A percentile compares a stretch with the other conserved stretches of the same genome.
Evolutionary conservation across 306 rosid genomes (phyloP).

Genomic region (Argentina anserina): DNA sequence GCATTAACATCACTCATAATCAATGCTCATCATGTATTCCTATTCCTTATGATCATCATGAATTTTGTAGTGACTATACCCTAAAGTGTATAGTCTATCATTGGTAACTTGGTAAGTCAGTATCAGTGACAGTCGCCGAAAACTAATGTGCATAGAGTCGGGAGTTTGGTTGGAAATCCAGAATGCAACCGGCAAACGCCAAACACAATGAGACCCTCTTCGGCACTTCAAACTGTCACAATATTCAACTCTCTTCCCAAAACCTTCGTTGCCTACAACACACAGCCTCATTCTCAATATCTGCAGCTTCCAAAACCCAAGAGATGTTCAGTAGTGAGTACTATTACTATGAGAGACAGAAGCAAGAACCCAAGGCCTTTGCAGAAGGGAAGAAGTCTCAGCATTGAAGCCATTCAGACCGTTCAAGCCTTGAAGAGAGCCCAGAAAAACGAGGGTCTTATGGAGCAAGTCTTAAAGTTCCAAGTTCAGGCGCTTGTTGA

Average conservation of each 20-base stretch:
- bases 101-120: too few relatives aligned
- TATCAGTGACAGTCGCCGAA: too few relatives aligned
- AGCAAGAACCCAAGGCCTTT: constrained; percentile 46
- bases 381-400: constrained; percentile 52
- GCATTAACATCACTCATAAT: too few relatives aligned
- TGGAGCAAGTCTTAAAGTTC: constrained; percentile 32
- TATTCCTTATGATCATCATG: too few relatives aligned
- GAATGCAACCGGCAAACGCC: too few relatives aligned
- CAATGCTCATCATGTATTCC: too few relatives aligned
- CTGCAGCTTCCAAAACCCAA: constrained; percentile 5
- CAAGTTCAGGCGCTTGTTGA: constrained; percentile 43
- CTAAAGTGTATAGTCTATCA: too few relatives aligned
- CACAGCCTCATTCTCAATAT: background rate
- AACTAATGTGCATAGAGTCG: too few relatives aligned
- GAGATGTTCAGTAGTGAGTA: constrained; percentile 11
- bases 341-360: constrained; percentile 41
- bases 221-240: background rate
- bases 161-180: too few relatives aligned
- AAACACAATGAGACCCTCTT: background rate
- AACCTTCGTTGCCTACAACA: background rate
- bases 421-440: constrained; percentile 46
- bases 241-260: constrained; percentile 2
- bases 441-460: constrained; percentile 11
- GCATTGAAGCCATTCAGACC: constrained; percentile 57
- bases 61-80: too few relatives aligned